Base-by-base conservation (phyloP, 768 basidiomycete species). In the Naganishia onofrii region DNA sequence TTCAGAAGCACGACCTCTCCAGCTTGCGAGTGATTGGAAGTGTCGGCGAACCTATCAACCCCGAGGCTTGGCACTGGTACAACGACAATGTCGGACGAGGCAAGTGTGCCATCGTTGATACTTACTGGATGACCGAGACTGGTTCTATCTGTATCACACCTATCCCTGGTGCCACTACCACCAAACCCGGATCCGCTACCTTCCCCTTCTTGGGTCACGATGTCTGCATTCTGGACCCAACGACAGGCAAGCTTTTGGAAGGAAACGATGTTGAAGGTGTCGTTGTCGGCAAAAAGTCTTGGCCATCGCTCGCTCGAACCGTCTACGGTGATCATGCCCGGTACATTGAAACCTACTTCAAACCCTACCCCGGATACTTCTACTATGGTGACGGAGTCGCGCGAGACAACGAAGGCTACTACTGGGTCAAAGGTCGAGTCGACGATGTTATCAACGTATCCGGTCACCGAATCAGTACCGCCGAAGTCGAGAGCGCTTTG, bases 401-500 rank as follows among this genome's bases (percentile, higher is more conserved):
- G 17, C 87, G 95, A 26, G 96, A 98, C 78, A 88, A 89, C 74
- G 88, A 98, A 75, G 96, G 95, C 1, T 98, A 99, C 83, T 90
- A 95, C 79, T 98, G 96, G 95, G 97, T 99, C 82, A 93, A 93
- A 82, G 96, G 95, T 64, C 88, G 96, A 74, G 87, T 98, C 60
- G 96, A 99, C 81, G 93, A 95, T 83, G 93, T 96, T 70, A 96
- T 96, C 86, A 97, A 97, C 82, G 94, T 97, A 36, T 94, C 95
- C 51, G 95, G 95, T 1, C 95, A 99, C 81, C 89, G 95, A 76
- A 84, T 99, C 66, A 94, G 92, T 52, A 99, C 95, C 3, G 95
- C 95, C 67, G 95, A 98, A 83, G 96, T 99, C 71, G 95, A 99
- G 83, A 93, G 91, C 2, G 94, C 95, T 8, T 85, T 99, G 54